Evolutionary conservation across 169 alveolate genomes (phyloP), one percentile per base, ranked within the genome.

Genomic region (Babesia microti): DNA sequence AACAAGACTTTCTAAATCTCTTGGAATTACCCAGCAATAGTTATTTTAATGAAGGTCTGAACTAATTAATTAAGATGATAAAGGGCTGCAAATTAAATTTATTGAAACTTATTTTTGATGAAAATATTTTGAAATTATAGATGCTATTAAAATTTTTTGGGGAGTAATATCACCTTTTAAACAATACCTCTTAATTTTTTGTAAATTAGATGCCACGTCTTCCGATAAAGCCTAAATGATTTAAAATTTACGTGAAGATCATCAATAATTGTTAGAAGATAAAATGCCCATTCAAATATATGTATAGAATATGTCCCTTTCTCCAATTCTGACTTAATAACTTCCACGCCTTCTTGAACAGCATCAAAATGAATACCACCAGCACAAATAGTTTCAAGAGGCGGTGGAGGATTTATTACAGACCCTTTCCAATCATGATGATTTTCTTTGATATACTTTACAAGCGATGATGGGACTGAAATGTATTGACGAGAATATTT

Each of bases 171-270:
- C 51, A 7, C 6, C 15, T 24, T 51, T 35, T 6, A 11, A 28
- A 23, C 23, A 15, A 29, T 29, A 11, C 12, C 11, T 9, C 60
- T 9, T 11, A 4, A 43, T 52, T 28, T 6, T 42, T 39, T 0
- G 6, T 41, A 18, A 42, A 17, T 29, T 18, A 1, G 3, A 19
- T 23, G 33, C 15, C 26, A 41, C 32, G 34, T 21, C 12, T 11
- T 42, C 52, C 41, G 23, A 39, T 27, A 47, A 37, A 19, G 54
- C 19, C 4, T 49, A 33, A 1, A 42, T 15, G 59, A 51, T 55
- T 65, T 70, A 26, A 28, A 18, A 43, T 54, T 34, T 21, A 70
- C 59, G 22, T 54, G 70, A 11, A 65, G 69, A 11, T 65, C 76
- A 33, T 65, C 76, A n/a, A 65, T 43, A 12, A 65, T 27, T 28